Evolutionary conservation across 2,329 filamentous ascomycete species (phyloP).

Genomic region (Tetracladium maxilliforme): DNA sequence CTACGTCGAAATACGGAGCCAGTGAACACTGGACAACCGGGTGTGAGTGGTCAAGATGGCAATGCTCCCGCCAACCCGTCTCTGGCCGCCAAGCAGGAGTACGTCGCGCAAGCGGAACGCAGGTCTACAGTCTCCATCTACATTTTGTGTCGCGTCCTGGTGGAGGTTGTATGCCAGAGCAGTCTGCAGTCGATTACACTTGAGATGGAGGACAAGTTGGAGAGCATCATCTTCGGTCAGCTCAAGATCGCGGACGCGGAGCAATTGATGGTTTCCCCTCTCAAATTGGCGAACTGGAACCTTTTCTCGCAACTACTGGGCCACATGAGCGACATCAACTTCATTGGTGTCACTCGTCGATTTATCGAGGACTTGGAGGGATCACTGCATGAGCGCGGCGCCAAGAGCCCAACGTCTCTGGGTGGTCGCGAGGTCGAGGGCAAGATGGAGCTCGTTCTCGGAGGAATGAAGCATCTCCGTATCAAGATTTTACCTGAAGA

Average conservation of each 20-base stretch:
- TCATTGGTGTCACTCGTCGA: slow-evolving; percentile 65
- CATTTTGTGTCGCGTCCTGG: slow-evolving; percentile 81
- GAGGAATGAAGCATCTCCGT: slow-evolving; percentile 81
- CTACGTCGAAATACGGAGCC: slow-evolving; percentile 66
- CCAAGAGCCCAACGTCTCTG: slow-evolving; percentile 54
- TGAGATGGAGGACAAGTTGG: slow-evolving; percentile 88
- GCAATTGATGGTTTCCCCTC: slow-evolving; percentile 58
- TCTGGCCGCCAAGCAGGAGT: slow-evolving; percentile 43
- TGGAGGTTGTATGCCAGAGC: slow-evolving; percentile 89
- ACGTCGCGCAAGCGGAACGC: slow-evolving; percentile 67
- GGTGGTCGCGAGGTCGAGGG: slow-evolving; percentile 60
- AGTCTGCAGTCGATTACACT: slow-evolving; percentile 66
- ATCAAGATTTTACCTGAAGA: slow-evolving; percentile 61
- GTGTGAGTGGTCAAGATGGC: slow-evolving; percentile 18
- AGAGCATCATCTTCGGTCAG: slow-evolving; percentile 94
- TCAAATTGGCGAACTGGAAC: slow-evolving; percentile 90
- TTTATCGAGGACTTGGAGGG: slow-evolving; percentile 71
- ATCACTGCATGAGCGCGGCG: slow-evolving; percentile 59
- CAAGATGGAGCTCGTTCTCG: slow-evolving; percentile 73
- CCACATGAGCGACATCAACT: slow-evolving; percentile 92
- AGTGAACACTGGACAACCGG: slow-evolving; percentile 21
- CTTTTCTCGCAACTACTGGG: slow-evolving; percentile 86
- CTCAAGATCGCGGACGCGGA: slow-evolving; percentile 80
- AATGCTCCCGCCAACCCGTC: slow-evolving; percentile 10
- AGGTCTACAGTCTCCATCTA: slow-evolving; percentile 92